Percentiles rank a stretch among this genome's conserved stretches.
Conservation (phyloP, 2,329 filamentous ascomycete species). For the Purpureocillium takamizusanense region DNA sequence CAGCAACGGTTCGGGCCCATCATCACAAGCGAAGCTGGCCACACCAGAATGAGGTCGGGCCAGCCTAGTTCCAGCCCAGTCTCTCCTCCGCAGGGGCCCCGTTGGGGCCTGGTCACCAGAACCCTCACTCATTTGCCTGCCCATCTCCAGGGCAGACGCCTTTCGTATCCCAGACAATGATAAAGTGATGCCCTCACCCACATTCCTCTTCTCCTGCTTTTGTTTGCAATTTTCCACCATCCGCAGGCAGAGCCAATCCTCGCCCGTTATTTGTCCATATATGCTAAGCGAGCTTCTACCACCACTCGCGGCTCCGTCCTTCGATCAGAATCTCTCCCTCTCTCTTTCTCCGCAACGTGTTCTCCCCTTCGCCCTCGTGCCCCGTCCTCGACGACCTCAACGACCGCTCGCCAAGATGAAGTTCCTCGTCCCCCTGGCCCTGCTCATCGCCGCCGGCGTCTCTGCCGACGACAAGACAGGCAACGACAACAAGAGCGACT, state of each 20-base stretch:
- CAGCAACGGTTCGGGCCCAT: too few relatives aligned
- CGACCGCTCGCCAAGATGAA: constrained; percentile 37
- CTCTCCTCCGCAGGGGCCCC: too few relatives aligned
- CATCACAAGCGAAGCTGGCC: too few relatives aligned
- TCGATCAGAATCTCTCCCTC: too few relatives aligned
- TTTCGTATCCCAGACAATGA: neutral
- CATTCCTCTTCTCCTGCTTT: neutral
- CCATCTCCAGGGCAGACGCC: too few relatives aligned
- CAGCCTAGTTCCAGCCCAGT: too few relatives aligned
- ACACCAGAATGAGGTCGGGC: too few relatives aligned
- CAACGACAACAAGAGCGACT: constrained; percentile 10
- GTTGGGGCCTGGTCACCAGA: too few relatives aligned
- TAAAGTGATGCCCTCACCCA: constrained; percentile 1
- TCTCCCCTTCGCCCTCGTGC: constrained; percentile 1
- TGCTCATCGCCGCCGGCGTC: constrained; percentile 25
- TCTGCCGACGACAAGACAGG: constrained; percentile 18
- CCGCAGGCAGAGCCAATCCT: neutral
- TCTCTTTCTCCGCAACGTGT: too few relatives aligned
- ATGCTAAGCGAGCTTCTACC: too few relatives aligned
- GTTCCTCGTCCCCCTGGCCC: constrained; percentile 30
- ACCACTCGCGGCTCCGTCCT: constrained; percentile 4
- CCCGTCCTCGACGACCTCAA: too few relatives aligned
- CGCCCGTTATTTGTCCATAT: constrained; percentile 1
- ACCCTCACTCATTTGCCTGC: too few relatives aligned
- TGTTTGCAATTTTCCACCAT: neutral